phyloP scores from a whole-genome alignment of 2,329 filamentous ascomycete species.

The Colletotrichum sp. region DNA sequence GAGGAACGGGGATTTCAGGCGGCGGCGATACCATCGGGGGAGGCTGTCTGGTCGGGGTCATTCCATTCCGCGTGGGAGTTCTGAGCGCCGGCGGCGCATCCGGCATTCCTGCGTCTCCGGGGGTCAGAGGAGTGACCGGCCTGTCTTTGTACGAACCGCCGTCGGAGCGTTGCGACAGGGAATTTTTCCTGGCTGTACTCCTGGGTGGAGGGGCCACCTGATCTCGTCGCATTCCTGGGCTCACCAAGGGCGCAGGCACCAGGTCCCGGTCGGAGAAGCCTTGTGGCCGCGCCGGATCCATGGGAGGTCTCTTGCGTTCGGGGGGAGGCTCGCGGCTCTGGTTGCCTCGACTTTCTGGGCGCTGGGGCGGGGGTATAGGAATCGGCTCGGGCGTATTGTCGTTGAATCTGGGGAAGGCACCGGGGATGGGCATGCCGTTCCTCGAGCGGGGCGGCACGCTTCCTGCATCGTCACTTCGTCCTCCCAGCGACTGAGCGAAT shows the following conservation, averaged over 20 bases:
- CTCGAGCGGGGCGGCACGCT: constrained; percentile 59
- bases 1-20: constrained; percentile 4
- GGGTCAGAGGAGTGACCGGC: constrained; percentile 26
- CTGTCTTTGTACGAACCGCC: constrained; percentile 37
- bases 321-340: constrained; percentile 51
- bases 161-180: constrained; percentile 36
- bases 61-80: constrained; percentile 13
- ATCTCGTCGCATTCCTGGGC: constrained; percentile 51
- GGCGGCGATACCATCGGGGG: background rate
- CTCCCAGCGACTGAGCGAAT: constrained; percentile 49
- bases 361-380: constrained; percentile 29
- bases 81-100: constrained; percentile 7
- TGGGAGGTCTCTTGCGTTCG: constrained; percentile 69
- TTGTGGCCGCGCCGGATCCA: constrained; percentile 63
- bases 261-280: constrained; percentile 54
- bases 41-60: constrained; percentile 2
- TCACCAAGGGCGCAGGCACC: constrained; percentile 64
- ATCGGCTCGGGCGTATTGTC: constrained; percentile 23
- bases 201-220: constrained; percentile 53
- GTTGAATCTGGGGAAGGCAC: constrained; percentile 42
- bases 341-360: constrained; percentile 24
- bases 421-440: constrained; percentile 49
- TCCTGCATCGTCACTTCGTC: constrained; percentile 55
- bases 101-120: background rate
- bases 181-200: constrained; percentile 54